phyloP scores from a whole-genome alignment of 169 alveolate genomes.

The Babesia sp. region DNA sequence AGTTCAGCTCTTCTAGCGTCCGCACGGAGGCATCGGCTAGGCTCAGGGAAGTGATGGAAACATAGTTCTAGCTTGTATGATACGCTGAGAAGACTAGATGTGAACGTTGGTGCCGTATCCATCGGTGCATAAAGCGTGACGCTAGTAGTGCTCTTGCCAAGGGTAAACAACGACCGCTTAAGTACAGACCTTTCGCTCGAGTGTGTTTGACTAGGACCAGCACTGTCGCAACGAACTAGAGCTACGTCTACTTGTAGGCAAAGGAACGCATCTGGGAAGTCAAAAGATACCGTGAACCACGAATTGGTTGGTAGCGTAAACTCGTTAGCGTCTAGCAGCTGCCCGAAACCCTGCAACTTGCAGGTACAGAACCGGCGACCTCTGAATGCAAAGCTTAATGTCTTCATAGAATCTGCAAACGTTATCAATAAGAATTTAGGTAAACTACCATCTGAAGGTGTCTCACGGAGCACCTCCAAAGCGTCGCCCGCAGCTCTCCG shows the following conservation, averaged over 20 bases:
- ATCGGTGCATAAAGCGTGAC: slow-evolving; percentile 28
- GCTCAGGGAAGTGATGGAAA: slow-evolving; percentile 32
- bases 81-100: slow-evolving; percentile 14
- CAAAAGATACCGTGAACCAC: slow-evolving; percentile 52
- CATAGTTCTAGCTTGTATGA: slow-evolving; percentile 44
- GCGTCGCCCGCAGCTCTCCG: slow-evolving; percentile 12
- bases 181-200: slow-evolving; percentile 8
- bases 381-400: slow-evolving; percentile 26
- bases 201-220: neutral
- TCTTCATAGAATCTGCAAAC: slow-evolving; percentile 3
- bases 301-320: slow-evolving; percentile 40
- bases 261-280: slow-evolving; percentile 32
- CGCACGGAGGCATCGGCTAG: neutral
- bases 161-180: slow-evolving; percentile 33
- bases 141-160: slow-evolving; percentile 45
- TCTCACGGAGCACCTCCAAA: slow-evolving; percentile 3
- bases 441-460: neutral
- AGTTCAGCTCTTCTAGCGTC: slow-evolving; percentile 19
- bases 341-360: slow-evolving; percentile 34
- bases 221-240: slow-evolving; percentile 21
- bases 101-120: slow-evolving; percentile 47
- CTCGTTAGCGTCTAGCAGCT: slow-evolving; percentile 5
- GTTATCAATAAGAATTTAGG: neutral
- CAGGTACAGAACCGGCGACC: slow-evolving; percentile 53
- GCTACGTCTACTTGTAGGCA: slow-evolving; percentile 45